These are phyloP conservation scores for Agrostemma githago DNA, from an alignment of 148 eudicot genomes.

Conservation along the genomic window DNA sequence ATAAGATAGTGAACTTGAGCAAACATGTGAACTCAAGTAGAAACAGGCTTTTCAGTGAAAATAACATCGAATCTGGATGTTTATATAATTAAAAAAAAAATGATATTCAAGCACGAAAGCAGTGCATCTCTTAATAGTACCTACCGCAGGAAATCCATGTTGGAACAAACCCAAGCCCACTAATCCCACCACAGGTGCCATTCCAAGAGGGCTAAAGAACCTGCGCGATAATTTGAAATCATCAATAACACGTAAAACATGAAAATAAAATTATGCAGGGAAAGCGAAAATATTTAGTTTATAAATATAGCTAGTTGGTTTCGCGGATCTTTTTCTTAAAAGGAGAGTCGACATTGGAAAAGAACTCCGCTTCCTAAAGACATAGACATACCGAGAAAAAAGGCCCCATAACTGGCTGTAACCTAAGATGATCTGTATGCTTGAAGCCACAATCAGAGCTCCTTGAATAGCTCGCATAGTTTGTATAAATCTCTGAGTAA, in stretches of 20 bases:
- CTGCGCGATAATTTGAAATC: conserved; percentile 31
- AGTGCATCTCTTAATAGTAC: conserved; percentile 20
- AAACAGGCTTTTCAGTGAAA: neutral
- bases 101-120: neutral
- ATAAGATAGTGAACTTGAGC: neutral
- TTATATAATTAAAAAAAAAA: neutral
- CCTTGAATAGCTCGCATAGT: conserved; percentile 99
- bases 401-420: conserved; percentile 99
- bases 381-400: conserved; percentile 74
- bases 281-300: neutral
- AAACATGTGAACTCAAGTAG: neutral
- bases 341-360: neutral
- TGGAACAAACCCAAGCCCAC: conserved; percentile 93
- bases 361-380: neutral
- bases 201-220: conserved; percentile 98
- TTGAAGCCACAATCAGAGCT: conserved; percentile 85
- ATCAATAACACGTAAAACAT: neutral
- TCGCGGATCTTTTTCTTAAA: neutral
- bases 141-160: conserved; percentile 90
- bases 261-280: neutral
- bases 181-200: conserved; percentile 99
- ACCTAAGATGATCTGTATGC: conserved; percentile 87
- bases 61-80: neutral
- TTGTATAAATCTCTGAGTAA: conserved; percentile 82
- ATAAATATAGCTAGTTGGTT: neutral